Percentiles rank a stretch among this genome's conserved stretches.
phyloP scores from a whole-genome alignment of 176 grass and related monocot genomes.

The Carex kokanica region DNA sequence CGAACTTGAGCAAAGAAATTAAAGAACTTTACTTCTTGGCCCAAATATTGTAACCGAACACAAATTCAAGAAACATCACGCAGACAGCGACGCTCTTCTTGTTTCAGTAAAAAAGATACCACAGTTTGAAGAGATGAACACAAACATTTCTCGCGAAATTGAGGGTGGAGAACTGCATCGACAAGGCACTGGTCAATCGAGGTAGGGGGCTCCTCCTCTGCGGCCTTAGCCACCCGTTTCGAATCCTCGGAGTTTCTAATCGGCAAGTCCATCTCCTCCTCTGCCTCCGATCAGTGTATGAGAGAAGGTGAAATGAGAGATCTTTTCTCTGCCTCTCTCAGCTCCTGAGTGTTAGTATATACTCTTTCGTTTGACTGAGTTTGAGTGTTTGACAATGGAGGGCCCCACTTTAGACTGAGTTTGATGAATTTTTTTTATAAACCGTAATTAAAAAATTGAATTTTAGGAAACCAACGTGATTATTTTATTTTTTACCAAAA shows the following conservation, averaged over 20 bases:
- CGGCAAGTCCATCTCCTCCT: background rate
- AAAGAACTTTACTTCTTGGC: background rate
- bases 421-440: no score
- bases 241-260: background rate
- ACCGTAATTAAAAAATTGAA: no score
- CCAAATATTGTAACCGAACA: background rate
- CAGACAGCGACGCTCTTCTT: background rate
- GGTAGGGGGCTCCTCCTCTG: background rate
- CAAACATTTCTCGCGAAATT: conserved; percentile 13
- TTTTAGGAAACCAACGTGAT: no score
- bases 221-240: background rate
- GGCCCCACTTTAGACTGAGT: no score
- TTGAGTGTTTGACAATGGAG: no score
- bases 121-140: background rate
- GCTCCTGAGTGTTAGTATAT: no score
- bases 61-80: background rate
- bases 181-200: conserved; percentile 1
- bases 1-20: background rate
- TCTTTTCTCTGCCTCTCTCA: no score
- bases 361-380: no score
- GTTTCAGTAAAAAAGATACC: conserved; percentile 3
- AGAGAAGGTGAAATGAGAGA: background rate
- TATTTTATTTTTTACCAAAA: no score
- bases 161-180: conserved; percentile 22
- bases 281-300: background rate